Base-by-base conservation (phyloP, 2,329 filamentous ascomycete species). In the Arachnomyces sp. region DNA sequence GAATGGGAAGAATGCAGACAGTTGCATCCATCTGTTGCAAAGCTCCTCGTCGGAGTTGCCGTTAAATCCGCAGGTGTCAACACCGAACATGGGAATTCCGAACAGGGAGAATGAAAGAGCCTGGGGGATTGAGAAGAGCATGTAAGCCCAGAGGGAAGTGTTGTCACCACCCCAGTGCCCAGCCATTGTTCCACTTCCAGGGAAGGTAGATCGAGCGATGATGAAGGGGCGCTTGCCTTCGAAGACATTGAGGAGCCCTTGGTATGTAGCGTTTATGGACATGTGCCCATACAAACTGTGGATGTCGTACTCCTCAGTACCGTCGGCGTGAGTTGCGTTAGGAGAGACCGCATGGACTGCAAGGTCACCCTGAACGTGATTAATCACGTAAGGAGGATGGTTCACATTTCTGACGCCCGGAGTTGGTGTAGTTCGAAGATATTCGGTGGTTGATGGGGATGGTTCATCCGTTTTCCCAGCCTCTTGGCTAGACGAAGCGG, bases 91-190 rank as follows among this genome's bases (percentile, higher is more conserved):
- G 8, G 83, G 83, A 29, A 88, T 78, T 20, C 82, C 82, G 47
- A 82, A 86, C 3, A 87, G 70, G 1, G 75, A 77, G 61, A 88
- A 89, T 2, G 76, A 79, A 0, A 93, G 69, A 1, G 83, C 84
- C 58, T 89, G 83, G 0, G 83, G 77, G 51, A 92, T 92, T 8
- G 79, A 80, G 58, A 82, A 80, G 60, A 75, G 82, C 76, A 89
- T 83, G 57, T 79, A 82, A 0, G 73, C 71, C 77, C 82, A 90
- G 11, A 76, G 72, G 2, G 79, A 81, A 13, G 68, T 65, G 54
- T 88, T 89, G 58, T 90, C 80, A 28, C 82, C 84, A 20, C 84
- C 84, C 85, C 85, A 93, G 60, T 92, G 85, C 1, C 84, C 85
- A 1, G 84, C 81, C 66, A 75, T 82, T 57, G 77, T 78, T 1